Evolutionary conservation across 2,329 filamentous ascomycete species (phyloP).

Genomic region (Pseudocercospora eumusae): DNA sequence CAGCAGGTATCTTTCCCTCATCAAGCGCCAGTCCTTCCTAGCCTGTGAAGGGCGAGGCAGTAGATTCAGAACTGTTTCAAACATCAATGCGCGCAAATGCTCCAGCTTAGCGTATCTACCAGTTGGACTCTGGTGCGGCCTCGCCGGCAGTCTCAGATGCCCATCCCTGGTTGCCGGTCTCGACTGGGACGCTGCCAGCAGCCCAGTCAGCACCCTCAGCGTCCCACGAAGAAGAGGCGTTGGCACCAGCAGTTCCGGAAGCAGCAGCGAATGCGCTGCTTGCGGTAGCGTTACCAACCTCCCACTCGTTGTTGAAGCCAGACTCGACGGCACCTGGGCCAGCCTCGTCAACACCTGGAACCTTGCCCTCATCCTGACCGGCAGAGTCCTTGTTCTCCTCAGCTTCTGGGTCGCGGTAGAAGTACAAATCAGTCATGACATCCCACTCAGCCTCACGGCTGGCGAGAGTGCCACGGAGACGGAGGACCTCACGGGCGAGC

Average conservation of each 20-base stretch:
- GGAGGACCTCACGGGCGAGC: conserved; percentile 98
- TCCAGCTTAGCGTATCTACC: conserved; percentile 44
- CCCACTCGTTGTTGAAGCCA: conserved; percentile 84
- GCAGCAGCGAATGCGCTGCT: conserved; percentile 63
- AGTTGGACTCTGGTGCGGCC: conserved; percentile 43
- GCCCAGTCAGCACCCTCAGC: conserved; percentile 68
- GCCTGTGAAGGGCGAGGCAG: conserved; percentile 30
- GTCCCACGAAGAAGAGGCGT: conserved; percentile 65
- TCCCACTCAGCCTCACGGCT: conserved; percentile 98
- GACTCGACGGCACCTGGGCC: conserved; percentile 75
- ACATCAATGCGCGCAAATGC: conserved; percentile 19
- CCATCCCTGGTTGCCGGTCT: conserved; percentile 57
- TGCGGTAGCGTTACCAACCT: conserved; percentile 65
- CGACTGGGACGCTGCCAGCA: conserved; percentile 53
- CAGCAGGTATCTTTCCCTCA: conserved; percentile 98
- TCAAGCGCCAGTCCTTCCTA: conserved; percentile 68
- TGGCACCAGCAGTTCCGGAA: conserved; percentile 56
- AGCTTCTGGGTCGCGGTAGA: conserved; percentile 99
- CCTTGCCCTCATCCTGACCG: conserved; percentile 81
- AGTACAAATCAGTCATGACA: conserved; percentile 99
- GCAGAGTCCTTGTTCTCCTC: conserved; percentile 96
- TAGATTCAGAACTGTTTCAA: conserved; percentile 21
- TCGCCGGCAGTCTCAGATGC: conserved; percentile 43
- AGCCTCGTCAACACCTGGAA: conserved; percentile 80
- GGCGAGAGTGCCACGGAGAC: conserved; percentile 94